Conservation (phyloP, 2,329 filamentous ascomycete genomes). For the Sclerotinia subarctica region DNA sequence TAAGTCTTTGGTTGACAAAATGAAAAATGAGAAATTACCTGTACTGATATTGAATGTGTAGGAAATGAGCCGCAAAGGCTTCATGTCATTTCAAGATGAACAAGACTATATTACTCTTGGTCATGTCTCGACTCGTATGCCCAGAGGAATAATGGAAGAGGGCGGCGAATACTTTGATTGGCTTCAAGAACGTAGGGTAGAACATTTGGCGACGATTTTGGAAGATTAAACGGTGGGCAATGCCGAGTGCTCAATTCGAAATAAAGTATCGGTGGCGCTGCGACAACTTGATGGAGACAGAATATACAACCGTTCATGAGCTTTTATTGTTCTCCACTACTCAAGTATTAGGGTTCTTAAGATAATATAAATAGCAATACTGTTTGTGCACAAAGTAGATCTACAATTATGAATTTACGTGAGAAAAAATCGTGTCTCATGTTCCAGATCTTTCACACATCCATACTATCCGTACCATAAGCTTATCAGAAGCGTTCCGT, state of each 20-base stretch:
- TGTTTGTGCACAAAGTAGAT: neutral
- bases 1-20: neutral
- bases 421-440: neutral
- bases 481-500: neutral
- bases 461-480: neutral
- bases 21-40: neutral
- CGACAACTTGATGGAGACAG: neutral
- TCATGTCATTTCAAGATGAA: neutral
- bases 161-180: neutral
- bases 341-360: no score
- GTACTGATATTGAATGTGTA: neutral
- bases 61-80: neutral
- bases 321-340: neutral
- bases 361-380: neutral
- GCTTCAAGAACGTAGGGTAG: neutral
- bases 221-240: neutral
- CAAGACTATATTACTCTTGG: neutral
- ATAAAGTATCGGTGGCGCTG: no score
- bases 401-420: neutral
- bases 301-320: neutral
- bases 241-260: no score
- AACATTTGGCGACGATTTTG: no score
- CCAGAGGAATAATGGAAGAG: accelerated
- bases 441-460: neutral
- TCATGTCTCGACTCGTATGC: neutral